Percentiles rank a stretch among this genome's conserved stretches.
phyloP scores from a whole-genome alignment of 208 protist genomes.

The Trypanosoma theileri region DNA sequence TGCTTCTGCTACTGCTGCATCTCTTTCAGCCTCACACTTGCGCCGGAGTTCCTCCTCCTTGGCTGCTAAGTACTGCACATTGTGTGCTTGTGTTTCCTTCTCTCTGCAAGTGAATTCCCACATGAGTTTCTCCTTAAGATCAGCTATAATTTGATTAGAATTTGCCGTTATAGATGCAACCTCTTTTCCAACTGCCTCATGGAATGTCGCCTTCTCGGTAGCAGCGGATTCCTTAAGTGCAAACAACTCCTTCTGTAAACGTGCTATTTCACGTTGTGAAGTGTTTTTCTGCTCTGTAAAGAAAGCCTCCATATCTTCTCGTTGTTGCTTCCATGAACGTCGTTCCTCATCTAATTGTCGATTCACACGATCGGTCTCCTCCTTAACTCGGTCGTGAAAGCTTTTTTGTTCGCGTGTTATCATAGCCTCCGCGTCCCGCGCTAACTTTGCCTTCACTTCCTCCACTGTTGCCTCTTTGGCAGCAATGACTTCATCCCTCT shows the following conservation, averaged over 20 bases:
- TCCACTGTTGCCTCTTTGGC: constrained; percentile 77
- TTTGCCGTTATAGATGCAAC: constrained; percentile 61
- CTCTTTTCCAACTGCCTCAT: constrained; percentile 70
- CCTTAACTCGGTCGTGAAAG: constrained; percentile 47
- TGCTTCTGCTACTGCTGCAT: constrained; percentile 65
- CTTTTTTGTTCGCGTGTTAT: constrained; percentile 61
- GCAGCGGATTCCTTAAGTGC: constrained; percentile 46
- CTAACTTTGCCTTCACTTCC: constrained; percentile 56
- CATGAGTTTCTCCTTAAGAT: constrained; percentile 69
- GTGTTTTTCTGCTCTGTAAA: constrained; percentile 60
- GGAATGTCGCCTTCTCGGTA: constrained; percentile 65
- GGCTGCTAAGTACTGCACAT: constrained; percentile 44
- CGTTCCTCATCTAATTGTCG: constrained; percentile 69
- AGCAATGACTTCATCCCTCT: constrained; percentile 74
- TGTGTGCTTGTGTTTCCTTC: constrained; percentile 44
- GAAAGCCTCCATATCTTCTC: constrained; percentile 67
- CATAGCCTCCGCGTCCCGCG: constrained; percentile 56
- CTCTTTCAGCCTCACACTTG: constrained; percentile 70
- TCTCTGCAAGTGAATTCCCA: constrained; percentile 64
- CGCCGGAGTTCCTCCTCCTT: constrained; percentile 64
- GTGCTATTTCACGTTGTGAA: constrained; percentile 66
- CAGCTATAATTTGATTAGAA: constrained; percentile 52
- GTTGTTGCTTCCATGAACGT: constrained; percentile 40
- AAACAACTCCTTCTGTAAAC: constrained; percentile 64
- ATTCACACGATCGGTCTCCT: constrained; percentile 59